A percentile compares a stretch with the other conserved stretches of the same genome.
These are phyloP conservation scores for Rubus idaeus DNA, from an alignment of 306 rosid genomes.

Conservation along the genomic window DNA sequence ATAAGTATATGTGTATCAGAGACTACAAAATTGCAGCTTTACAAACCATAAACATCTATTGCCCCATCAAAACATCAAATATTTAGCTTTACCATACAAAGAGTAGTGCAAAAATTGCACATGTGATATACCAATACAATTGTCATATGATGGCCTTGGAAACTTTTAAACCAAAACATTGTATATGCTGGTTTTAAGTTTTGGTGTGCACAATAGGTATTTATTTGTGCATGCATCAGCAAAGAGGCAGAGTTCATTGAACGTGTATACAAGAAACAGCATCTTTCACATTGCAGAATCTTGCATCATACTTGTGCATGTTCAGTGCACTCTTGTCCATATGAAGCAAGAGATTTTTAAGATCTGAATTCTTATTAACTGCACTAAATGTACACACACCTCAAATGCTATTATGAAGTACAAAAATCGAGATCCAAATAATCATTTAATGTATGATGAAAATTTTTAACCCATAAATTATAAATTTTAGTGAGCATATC, in stretches of 20 bases:
- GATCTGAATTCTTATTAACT: background rate
- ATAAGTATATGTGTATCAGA: conserved; percentile 7
- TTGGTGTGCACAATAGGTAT: background rate
- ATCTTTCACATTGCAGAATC: background rate
- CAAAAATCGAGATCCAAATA: background rate
- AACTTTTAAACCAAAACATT: background rate
- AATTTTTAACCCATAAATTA: background rate
- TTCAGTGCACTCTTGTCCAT: background rate
- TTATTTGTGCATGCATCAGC: background rate
- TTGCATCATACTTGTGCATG: background rate
- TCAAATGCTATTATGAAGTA: background rate
- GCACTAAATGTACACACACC: background rate
- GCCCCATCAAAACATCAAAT: background rate
- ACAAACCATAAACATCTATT: background rate
- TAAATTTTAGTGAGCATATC: background rate
- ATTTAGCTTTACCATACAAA: background rate
- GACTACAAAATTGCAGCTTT: background rate
- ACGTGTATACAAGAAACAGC: background rate
- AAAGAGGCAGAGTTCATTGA: background rate
- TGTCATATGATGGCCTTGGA: background rate
- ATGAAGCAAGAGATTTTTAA: background rate
- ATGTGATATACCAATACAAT: background rate
- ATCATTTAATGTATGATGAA: background rate
- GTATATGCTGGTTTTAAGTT: background rate
- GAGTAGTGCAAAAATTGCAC: background rate